These are phyloP conservation scores for Raffaelea ambrosiae DNA, from an alignment of 2,329 filamentous ascomycete species.

Conservation along the genomic window DNA sequence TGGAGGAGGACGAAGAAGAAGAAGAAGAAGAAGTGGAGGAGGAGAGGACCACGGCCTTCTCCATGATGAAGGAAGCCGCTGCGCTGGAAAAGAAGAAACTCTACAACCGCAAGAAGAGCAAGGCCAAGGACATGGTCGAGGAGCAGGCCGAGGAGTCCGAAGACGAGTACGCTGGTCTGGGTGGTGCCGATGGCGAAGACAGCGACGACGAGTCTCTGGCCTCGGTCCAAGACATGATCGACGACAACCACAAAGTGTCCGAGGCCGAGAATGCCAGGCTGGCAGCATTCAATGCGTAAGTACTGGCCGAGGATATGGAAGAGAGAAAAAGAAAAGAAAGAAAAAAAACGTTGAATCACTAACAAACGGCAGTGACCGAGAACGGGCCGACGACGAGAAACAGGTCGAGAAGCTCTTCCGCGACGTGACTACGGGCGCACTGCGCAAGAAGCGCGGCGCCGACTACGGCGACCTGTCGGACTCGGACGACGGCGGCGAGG, in stretches of 20 bases:
- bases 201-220: conserved; percentile 64
- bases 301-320: conserved; percentile 16
- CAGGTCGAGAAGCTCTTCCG: conserved; percentile 85
- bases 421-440: conserved; percentile 80
- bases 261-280: conserved; percentile 72
- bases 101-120: conserved; percentile 80
- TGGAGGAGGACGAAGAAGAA: conserved; percentile 32
- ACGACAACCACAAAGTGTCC: conserved; percentile 67
- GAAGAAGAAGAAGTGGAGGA: conserved; percentile 1
- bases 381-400: conserved; percentile 74
- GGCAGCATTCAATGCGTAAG: conserved; percentile 83
- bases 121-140: conserved; percentile 78
- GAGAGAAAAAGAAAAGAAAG: background rate
- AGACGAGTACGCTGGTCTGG: conserved; percentile 92
- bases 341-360: no score
- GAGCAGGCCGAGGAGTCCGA: conserved; percentile 97
- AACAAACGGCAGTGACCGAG: conserved; percentile 53
- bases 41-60: conserved; percentile 13
- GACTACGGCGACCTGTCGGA: conserved; percentile 84
- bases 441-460: conserved; percentile 74
- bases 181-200: conserved; percentile 82
- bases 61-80: conserved; percentile 23
- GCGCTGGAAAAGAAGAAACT: conserved; percentile 28
- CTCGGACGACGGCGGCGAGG: conserved; percentile 78
- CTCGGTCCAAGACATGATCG: conserved; percentile 78